phyloP scores from a whole-genome alignment of 2,329 filamentous ascomycete species.

The Chrysoporthe puriensis region DNA sequence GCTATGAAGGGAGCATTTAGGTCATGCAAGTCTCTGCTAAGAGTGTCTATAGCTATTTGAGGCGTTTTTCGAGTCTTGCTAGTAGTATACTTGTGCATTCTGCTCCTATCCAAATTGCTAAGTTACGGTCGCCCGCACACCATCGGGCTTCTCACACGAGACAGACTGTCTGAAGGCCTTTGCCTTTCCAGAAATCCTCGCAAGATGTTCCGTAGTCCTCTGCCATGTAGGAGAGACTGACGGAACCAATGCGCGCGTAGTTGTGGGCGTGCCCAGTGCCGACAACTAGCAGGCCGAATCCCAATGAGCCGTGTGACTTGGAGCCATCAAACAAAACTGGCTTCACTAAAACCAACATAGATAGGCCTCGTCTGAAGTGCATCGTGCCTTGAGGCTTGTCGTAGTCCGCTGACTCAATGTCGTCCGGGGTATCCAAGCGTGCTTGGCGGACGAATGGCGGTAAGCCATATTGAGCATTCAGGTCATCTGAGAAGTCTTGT shows the following conservation, averaged over 20 bases:
- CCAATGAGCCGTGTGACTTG: background rate
- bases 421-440: background rate
- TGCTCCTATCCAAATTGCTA: background rate
- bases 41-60: background rate
- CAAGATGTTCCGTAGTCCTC: background rate
- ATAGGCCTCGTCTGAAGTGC: background rate
- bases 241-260: background rate
- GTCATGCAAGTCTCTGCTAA: background rate
- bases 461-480: background rate
- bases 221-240: background rate
- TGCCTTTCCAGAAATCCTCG: background rate
- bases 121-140: too few relatives aligned
- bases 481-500: background rate
- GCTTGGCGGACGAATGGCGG: background rate
- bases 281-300: background rate
- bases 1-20: background rate
- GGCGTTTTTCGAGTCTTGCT: background rate
- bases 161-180: constrained; percentile 1
- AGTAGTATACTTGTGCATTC: background rate
- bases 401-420: background rate
- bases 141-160: background rate
- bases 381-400: background rate
- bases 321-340: background rate
- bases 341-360: background rate
- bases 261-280: background rate